Conservation (phyloP, 2,329 filamentous ascomycete genomes). For the Penicillium capsulatum region DNA sequence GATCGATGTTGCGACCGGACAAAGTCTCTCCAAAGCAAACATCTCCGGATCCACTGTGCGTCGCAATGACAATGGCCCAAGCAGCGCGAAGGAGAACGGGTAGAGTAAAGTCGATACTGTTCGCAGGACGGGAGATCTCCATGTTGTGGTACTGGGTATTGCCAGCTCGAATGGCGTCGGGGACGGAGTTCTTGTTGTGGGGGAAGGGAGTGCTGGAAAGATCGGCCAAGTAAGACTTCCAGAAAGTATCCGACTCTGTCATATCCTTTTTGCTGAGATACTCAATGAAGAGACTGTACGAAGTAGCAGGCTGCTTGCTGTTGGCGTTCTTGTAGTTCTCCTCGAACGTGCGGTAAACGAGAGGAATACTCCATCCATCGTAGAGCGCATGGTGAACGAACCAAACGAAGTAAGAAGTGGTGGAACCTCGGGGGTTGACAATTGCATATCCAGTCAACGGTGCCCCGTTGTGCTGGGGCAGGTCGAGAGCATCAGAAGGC, state of each 20-base stretch:
- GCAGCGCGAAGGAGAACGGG: conserved; percentile 50
- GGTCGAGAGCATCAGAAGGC: conserved; percentile 20
- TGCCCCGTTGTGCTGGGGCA: conserved; percentile 36
- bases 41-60: conserved; percentile 46
- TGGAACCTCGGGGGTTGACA: conserved; percentile 23
- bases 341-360: conserved; percentile 37
- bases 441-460: conserved; percentile 36
- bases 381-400: conserved; percentile 52
- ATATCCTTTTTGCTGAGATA: conserved; percentile 28
- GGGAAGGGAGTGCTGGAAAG: conserved; percentile 30
- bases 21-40: conserved; percentile 54
- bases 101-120: conserved; percentile 37
- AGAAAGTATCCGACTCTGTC: conserved; percentile 30
- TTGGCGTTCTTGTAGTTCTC: conserved; percentile 29
- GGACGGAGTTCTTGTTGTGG: conserved; percentile 19
- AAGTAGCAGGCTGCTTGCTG: conserved; percentile 10
- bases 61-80: conserved; percentile 51
- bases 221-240: conserved; percentile 29
- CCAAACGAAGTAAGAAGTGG: conserved; percentile 43
- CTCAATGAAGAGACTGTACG: conserved; percentile 32
- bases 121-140: conserved; percentile 17
- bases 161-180: conserved; percentile 22
- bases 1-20: conserved; percentile 51
- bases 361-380: conserved; percentile 46
- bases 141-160: conserved; percentile 25